A percentile compares a stretch with the other conserved stretches of the same genome.
Evolutionary conservation across 305 asterid species (phyloP).

Genomic region (Euphrasia arctica): DNA sequence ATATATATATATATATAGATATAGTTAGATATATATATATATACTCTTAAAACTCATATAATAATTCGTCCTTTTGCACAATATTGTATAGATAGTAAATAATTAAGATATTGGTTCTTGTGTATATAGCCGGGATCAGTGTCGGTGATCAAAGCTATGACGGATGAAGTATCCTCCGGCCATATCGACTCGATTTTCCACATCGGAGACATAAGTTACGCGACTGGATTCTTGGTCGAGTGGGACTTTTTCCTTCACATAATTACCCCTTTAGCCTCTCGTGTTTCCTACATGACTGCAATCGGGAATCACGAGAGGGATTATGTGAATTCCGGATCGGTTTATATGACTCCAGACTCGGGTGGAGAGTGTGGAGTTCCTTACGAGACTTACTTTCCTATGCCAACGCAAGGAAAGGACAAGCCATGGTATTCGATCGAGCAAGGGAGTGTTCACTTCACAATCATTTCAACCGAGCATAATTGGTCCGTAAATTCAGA

Average conservation of each 20-base stretch:
- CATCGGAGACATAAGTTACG: constrained; percentile 94
- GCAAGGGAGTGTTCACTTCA: constrained; percentile 75
- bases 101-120: background rate
- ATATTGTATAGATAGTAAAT: too few species aligned
- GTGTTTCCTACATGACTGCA: constrained; percentile 79
- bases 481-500: constrained; percentile 53
- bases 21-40: too few species aligned
- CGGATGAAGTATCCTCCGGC: constrained; percentile 46
- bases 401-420: constrained; percentile 67
- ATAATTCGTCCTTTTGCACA: too few species aligned
- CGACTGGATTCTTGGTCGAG: constrained; percentile 83
- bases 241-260: constrained; percentile 87
- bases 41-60: too few species aligned
- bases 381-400: constrained; percentile 84
- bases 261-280: constrained; percentile 68
- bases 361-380: constrained; percentile 97
- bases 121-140: constrained; percentile 64
- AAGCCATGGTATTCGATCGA: constrained; percentile 94
- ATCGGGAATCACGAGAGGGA: constrained; percentile 94
- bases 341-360: constrained; percentile 62
- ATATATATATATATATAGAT: too few species aligned
- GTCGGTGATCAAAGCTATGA: constrained; percentile 59
- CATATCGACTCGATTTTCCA: constrained; percentile 65
- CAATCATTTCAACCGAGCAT: constrained; percentile 85
- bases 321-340: constrained; percentile 54